Base-by-base conservation (phyloP, 179 eudicot species). In the Beta lomatogona region DNA sequence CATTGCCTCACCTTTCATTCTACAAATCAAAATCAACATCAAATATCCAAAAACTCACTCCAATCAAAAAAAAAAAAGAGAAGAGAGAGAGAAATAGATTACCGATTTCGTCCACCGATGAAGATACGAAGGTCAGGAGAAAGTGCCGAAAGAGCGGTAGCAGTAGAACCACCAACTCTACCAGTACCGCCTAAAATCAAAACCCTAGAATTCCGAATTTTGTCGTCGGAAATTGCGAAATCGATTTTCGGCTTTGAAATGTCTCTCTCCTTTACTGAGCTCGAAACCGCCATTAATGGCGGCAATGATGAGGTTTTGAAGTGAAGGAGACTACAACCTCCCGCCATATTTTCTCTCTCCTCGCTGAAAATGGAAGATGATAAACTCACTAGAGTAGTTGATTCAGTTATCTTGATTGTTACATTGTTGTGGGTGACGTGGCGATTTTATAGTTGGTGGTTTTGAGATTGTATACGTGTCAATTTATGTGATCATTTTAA, bases 131-230 rank as follows among this genome's bases (percentile, higher is more conserved):
- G 91, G 18, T 89, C 86, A 53, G 99, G 97, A 31, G 89, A 92
- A 64, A 94, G 82, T 5, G 80, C 85, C 72, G 96, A 90, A 64
- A 96, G 94, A 77, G 98, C 94, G 28, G 88, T 25, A 55, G 98
- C 99, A 71, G 98, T 93, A 41, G 99, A 96, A 50, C 98, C 97
- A 50, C 99, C 98, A 71, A 95, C 99, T 86, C 99, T 89, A 5
- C 99, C 99, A 16, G 99, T 95, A 11, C 98, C 99, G 3, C 99
- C 99, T 53, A 95, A 82, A 74, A 95, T 81, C 88, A 95, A 82
- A 72, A 95, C 90, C 90, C 92, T 90, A 46, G 94, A 88, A 61
- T 87, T 92, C 61, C 75, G 78, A 58, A 74, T 86, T 75, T 85
- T 83, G 2, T 85, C 86, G 15, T 19, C 69, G 45, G 71, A 52